Base-by-base conservation (phyloP, 768 basidiomycete genomes). In the Boletus sensibilis region DNA sequence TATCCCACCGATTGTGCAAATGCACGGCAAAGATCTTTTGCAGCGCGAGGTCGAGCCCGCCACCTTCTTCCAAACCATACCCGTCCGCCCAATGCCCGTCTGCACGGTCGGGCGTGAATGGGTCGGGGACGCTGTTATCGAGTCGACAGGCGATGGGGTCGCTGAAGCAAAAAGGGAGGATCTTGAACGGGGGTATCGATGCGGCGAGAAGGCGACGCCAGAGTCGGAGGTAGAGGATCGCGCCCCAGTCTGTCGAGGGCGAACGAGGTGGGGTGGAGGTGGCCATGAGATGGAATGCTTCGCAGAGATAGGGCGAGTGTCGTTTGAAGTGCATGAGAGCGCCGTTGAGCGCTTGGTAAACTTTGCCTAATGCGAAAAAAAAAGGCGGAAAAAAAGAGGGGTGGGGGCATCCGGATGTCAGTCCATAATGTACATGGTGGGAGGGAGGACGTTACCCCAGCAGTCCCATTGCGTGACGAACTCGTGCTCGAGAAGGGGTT, bases 381-480 rank as follows among this genome's bases (percentile, higher is more conserved):
- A 3, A 34, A 8, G 14, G 31, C 48, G 13, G 31, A 47, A 27
- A 50, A 25, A 4, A 27, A 11, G 18, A 6, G 3, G 4, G 20
- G 16, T 13, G 34, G 39, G 11, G 23, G 37, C 0, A 33, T 2
- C 11, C 3, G 38, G 46, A 53, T 18, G 40, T 68, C 50, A 65
- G 52, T 37, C 13, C 18, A 29, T 29, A 29, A 35, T 33, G 29
- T 25, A 25, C 14, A 33, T 16, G 20, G 27, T 31, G n/a, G 23
- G 29, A 31, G 27, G 6, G 39, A 46, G n/a, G 49, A 47, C 40
- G 12, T 60, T 71, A 95, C 94, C 92, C 70, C 97, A 97, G 72
- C 96, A 98, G 67, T 98, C 96, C 96, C 96, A 98, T 69, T 98
- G 94, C 0, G 92, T 95, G 10, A 98, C 92, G 68, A 95, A 98